Base-by-base conservation (phyloP, 116 monocot species). In the Cymodocea nodosa region DNA sequence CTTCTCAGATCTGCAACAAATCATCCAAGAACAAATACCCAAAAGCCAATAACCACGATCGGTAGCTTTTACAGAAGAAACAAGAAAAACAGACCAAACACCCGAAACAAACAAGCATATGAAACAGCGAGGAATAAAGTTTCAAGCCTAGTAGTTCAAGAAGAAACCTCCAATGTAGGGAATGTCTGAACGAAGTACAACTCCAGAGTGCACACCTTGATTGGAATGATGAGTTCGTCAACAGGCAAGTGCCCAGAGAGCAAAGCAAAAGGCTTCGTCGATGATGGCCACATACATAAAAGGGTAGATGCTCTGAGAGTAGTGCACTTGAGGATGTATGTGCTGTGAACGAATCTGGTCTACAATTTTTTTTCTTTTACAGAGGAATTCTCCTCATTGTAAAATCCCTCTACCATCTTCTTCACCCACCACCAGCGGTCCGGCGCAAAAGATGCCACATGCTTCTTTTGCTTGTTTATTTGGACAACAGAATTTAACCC, bases 151-250 rank as follows among this genome's bases (percentile, higher is more conserved):
- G 57, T 57, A 57, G 57, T 24, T 18, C 57, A 57, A 57, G 57
- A 24, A 24, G 57, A 57, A 57, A 57, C 57, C 57, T 24, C 57
- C 57, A 57, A 57, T 22, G 57, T 3, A 20, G 57, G 22, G 57
- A 57, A 57, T 20, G 30, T 1, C 30, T 30, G 30, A 30, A 55
- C 9, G 24, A 57, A 57, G 23, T 2, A 24, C 24, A 18, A 12
- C 23, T 23, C 57, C 22, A 11, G 20, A 2, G 6, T 8, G 23
- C 19, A 56, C 56, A 56, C 30, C 30, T 30, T 30, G 30, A 30
- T 30, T 30, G 30, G 30, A 55, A 55, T n/a, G 9, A 55, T 6
- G 24, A 4, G 20, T 56, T 56, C 22, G 56, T 56, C 56, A 56
- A 56, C 0, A 19, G 20, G 23, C 56, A n/a, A 20, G 2, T 56